Conservation (phyloP, 805 yeast species). For the Wickerhamomyces mucosus region DNA sequence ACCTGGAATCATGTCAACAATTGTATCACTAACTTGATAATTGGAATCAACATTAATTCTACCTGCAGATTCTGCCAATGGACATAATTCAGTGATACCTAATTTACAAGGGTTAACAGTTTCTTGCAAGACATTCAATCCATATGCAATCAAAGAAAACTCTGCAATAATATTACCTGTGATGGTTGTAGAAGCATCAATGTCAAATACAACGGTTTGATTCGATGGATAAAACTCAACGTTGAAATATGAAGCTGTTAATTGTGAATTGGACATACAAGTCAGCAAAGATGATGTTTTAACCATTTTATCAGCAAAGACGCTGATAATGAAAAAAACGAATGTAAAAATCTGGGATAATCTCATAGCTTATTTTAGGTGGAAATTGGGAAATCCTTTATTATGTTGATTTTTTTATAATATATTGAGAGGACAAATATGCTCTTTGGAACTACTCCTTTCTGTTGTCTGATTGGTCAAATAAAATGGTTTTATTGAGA, state of each 20-base stretch:
- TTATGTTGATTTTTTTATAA: too few species aligned
- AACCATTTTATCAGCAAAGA: too few species aligned
- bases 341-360: too few species aligned
- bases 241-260: constrained; percentile 77
- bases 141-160: constrained; percentile 67
- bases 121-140: constrained; percentile 50
- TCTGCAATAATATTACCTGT: constrained; percentile 58
- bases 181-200: constrained; percentile 73
- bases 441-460: too few species aligned
- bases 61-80: constrained; percentile 79
- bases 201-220: constrained; percentile 50
- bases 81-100: constrained; percentile 56
- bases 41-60: constrained; percentile 62
- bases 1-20: constrained; percentile 55
- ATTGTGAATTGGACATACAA: constrained; percentile 84
- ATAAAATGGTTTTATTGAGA: too few species aligned
- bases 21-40: constrained; percentile 30
- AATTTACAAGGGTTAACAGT: constrained; percentile 58
- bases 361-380: too few species aligned
- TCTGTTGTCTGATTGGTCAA: too few species aligned
- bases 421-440: too few species aligned
- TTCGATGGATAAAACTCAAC: constrained; percentile 65
- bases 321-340: too few species aligned
- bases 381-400: too few species aligned
- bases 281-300: constrained; percentile 69